Evolutionary conservation across 2,329 filamentous ascomycete genomes (phyloP).

Genomic region (Fonsecaea pedrosoi): DNA sequence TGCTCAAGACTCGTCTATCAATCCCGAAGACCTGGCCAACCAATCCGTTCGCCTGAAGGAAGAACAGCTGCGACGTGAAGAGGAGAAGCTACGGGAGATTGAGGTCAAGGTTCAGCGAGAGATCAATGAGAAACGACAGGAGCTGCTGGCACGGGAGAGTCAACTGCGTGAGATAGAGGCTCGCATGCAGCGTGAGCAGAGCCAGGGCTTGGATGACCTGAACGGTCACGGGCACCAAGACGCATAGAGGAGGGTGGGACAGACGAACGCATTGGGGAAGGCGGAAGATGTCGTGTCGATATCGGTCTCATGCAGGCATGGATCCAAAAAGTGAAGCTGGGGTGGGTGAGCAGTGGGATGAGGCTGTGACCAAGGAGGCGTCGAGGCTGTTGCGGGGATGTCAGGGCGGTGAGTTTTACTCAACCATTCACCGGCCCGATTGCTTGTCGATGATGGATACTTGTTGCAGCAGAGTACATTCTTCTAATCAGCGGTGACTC

Average conservation of each 20-base stretch:
- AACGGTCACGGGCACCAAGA: slow-evolving; percentile 42
- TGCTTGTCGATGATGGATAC: slow-evolving; percentile 24
- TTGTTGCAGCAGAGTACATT: slow-evolving; percentile 34
- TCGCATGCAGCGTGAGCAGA: slow-evolving; percentile 88
- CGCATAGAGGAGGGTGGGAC: slow-evolving; percentile 12
- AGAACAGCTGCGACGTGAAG: slow-evolving; percentile 96
- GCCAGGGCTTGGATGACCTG: slow-evolving; percentile 46
- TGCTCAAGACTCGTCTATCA: slow-evolving; percentile 81
- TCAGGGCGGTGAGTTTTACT: slow-evolving; percentile 24
- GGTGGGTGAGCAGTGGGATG: slow-evolving; percentile 20
- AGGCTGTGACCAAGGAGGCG: slow-evolving; percentile 13
- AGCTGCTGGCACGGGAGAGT: slow-evolving; percentile 94
- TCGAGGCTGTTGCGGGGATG: slow-evolving; percentile 5
- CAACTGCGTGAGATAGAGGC: slow-evolving; percentile 99
- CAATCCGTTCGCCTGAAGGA: slow-evolving; percentile 99
- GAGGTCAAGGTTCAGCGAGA: slow-evolving; percentile 99
- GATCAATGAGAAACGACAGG: slow-evolving; percentile 99
- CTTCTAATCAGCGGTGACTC: slow-evolving; percentile 36
- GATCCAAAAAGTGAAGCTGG: slow-evolving; percentile 28
- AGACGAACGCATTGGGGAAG: slow-evolving; percentile 5
- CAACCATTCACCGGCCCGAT: slow-evolving; percentile 17
- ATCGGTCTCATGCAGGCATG: slow-evolving; percentile 36
- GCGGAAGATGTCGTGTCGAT: slow-evolving; percentile 21
- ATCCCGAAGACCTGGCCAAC: slow-evolving; percentile 93
- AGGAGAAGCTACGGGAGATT: slow-evolving; percentile 99